Evolutionary conservation across 1,284 basidiomycete genomes (phyloP), one percentile per base, ranked within the genome.

Genomic region (Wallemia mellicola): DNA sequence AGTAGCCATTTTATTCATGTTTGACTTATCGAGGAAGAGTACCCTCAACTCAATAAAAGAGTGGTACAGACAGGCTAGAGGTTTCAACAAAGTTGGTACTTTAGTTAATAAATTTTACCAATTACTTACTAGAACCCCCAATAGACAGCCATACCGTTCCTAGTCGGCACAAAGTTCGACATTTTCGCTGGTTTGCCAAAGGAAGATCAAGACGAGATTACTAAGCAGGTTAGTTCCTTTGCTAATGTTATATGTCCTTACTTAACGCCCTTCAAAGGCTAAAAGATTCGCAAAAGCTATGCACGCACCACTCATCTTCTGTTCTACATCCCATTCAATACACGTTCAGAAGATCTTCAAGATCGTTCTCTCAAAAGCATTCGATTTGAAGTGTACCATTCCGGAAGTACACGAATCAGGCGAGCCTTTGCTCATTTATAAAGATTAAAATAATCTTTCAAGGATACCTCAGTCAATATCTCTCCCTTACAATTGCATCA

Each of bases 281-380:
- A 88, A 91, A 69, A 80, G 91, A 64, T 98, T 96, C 71, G 86
- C 88, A 60, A 83, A 87, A 69, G 92, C 92, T 57, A 98, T 96
- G 92, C 89, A 94, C 68, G 89, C 92, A 9, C 92, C 89, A 9
- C 74, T 98, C 66, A 92, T 96, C 71, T 98, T 96, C 72, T 96
- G 89, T 72, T 95, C 89, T 55, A 96, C 92, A 48, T 86, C 86
- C 38, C 88, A 91, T 64, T 88, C 88, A 61, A 94, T 96, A 74
- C 96, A 98, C 70, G 91, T 98, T 59, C 92, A 96, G 76, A 94
- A 96, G 77, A 96, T 96, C 65, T 95, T 95, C 80, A 94, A 95
- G 75, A 89, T 91, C 70, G 83, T 89, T 55, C 76, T 88, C 59
- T 83, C 83, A 57, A 11, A 66, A 69, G 84, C 85, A 28, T 87